Percentiles rank a stretch among this genome's conserved stretches.
Evolutionary conservation across 768 basidiomycete genomes (phyloP).

Genomic region (Russula dissimulans): DNA sequence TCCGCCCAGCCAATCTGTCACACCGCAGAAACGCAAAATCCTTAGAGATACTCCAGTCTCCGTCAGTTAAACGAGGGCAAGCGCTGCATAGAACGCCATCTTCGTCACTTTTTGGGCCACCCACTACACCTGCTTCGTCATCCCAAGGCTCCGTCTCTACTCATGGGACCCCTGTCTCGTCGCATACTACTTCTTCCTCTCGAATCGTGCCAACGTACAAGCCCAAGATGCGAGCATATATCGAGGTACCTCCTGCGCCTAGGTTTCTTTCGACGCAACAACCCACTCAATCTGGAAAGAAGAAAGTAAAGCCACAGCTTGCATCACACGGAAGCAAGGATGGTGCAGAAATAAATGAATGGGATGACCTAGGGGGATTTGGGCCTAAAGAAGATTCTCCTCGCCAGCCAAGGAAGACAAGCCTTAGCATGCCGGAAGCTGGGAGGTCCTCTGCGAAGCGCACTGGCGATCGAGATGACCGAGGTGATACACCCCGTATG

Average conservation of each 20-base stretch:
- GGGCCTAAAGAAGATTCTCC: constrained; percentile 35
- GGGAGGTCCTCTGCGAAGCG: constrained; percentile 45
- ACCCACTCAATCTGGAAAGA: constrained; percentile 10
- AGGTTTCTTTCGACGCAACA: constrained; percentile 18
- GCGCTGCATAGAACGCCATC: constrained; percentile 20
- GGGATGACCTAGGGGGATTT: constrained; percentile 23
- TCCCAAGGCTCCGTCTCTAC: constrained; percentile 11
- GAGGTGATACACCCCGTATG: constrained; percentile 35
- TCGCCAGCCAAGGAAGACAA: constrained; percentile 28
- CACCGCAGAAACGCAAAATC: constrained; percentile 69
- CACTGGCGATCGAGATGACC: constrained; percentile 68
- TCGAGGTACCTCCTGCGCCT: constrained; percentile 25
- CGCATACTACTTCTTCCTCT: neutral
- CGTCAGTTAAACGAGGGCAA: constrained; percentile 52
- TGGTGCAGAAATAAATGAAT: constrained; percentile 13
- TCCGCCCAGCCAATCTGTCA: constrained; percentile 27
- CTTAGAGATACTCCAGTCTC: constrained; percentile 48
- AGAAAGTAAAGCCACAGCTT: neutral
- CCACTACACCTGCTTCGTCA: constrained; percentile 15
- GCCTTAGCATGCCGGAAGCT: constrained; percentile 25
- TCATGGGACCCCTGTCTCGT: constrained; percentile 1
- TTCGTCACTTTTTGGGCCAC: constrained; percentile 5
- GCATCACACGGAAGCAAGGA: neutral
- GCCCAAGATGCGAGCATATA: constrained; percentile 23
- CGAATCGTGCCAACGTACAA: constrained; percentile 15